These are phyloP conservation scores for Alternaria ventricosa DNA, from an alignment of 2,329 filamentous ascomycete genomes.

Conservation along the genomic window DNA sequence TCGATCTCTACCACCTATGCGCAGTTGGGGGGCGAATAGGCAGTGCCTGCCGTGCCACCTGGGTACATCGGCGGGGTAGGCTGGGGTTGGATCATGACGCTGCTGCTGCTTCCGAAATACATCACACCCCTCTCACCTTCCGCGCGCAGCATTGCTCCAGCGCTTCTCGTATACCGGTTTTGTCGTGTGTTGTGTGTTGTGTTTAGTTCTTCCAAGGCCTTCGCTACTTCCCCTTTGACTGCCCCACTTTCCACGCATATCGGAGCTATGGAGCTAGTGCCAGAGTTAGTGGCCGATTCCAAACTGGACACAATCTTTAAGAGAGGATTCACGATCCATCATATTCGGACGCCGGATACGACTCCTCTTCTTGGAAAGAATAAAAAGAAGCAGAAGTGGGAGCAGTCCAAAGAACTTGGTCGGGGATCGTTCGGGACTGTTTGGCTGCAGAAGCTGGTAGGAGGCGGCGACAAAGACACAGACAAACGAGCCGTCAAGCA, in stretches of 20 bases:
- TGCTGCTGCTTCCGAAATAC: neutral
- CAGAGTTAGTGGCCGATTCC: neutral
- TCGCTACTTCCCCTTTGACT: neutral
- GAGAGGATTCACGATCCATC: neutral
- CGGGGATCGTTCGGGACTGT: too few species aligned
- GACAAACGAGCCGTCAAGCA: too few species aligned
- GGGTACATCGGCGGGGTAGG: neutral
- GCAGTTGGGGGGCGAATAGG: neutral
- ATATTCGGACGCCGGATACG: too few species aligned
- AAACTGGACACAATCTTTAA: neutral
- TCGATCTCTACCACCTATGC: neutral
- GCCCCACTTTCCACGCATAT: accelerated
- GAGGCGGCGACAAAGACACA: too few species aligned
- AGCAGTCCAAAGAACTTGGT: too few species aligned
- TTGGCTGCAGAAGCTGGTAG: too few species aligned
- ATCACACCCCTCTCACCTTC: neutral
- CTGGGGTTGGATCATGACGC: neutral
- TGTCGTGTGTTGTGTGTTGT: neutral
- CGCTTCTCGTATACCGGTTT: too few species aligned
- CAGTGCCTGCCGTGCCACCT: neutral
- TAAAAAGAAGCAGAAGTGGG: too few species aligned
- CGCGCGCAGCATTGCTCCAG: too few species aligned
- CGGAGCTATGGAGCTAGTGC: neutral
- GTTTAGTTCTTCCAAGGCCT: neutral
- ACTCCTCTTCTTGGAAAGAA: too few species aligned